Percentiles rank a stretch among this genome's conserved stretches.
These are phyloP conservation scores for Musa balbisiana DNA, from an alignment of 202 grass and related monocot genomes.

Conservation along the genomic window DNA sequence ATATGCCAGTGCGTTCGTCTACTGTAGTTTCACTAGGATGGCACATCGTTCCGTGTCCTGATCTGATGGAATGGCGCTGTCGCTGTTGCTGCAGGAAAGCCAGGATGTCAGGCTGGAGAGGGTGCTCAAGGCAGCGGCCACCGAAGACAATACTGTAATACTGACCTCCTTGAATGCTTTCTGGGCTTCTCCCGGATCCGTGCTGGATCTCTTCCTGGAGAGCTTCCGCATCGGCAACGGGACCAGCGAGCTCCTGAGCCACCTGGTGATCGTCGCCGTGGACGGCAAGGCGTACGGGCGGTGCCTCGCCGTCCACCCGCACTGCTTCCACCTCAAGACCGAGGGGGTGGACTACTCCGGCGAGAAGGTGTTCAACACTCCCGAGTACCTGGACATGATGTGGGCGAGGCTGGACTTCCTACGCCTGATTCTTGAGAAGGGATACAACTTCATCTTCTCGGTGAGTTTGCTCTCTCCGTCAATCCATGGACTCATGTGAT, in stretches of 20 bases:
- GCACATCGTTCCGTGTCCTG: neutral
- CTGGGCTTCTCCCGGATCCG: conserved; percentile 38
- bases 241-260: conserved; percentile 35
- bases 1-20: neutral
- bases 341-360: conserved; percentile 40
- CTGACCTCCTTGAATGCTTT: conserved; percentile 58
- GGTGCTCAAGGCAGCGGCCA: conserved; percentile 52
- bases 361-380: conserved; percentile 42
- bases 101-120: conserved; percentile 34
- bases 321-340: conserved; percentile 46
- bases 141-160: conserved; percentile 61
- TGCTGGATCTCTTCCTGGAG: conserved; percentile 62
- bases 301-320: conserved; percentile 36
- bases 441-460: conserved; percentile 65
- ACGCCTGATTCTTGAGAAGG: conserved; percentile 47
- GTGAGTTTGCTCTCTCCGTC: conserved; percentile 8
- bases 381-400: conserved; percentile 56
- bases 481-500: neutral
- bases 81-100: neutral
- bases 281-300: conserved; percentile 34
- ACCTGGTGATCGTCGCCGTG: conserved; percentile 59
- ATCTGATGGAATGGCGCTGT: neutral
- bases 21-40: neutral
- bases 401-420: conserved; percentile 67
- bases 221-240: conserved; percentile 57